These are phyloP conservation scores for Sarcomyxa edulis DNA, from an alignment of 768 basidiomycete species.

Conservation along the genomic window DNA sequence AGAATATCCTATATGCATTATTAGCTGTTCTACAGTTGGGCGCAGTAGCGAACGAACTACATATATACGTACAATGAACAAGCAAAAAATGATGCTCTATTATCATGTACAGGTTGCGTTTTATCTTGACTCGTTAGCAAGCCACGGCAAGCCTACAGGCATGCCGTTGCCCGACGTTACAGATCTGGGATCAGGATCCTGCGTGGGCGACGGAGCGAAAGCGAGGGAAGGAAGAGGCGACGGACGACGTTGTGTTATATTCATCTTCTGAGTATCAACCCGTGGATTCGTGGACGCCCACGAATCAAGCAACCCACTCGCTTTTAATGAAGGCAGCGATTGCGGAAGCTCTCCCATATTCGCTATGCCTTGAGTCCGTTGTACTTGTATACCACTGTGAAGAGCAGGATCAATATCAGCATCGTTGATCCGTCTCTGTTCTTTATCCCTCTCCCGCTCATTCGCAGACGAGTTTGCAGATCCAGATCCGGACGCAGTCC, in stretches of 20 bases:
- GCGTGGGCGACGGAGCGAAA: too few species aligned
- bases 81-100: too few species aligned
- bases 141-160: slow-evolving; percentile 68
- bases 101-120: too few species aligned
- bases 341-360: slow-evolving; percentile 26
- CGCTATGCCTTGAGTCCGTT: neutral
- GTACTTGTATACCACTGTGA: neutral
- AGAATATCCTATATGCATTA: too few species aligned
- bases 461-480: too few species aligned
- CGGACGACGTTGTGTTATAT: too few species aligned
- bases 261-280: slow-evolving; percentile 1
- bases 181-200: too few species aligned
- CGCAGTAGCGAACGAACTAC: too few species aligned
- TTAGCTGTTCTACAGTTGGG: too few species aligned
- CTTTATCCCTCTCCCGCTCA: slow-evolving; percentile 10
- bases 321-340: slow-evolving; percentile 69
- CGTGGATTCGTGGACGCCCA: slow-evolving; percentile 21
- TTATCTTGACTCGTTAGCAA: slow-evolving; percentile 57
- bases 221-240: too few species aligned
- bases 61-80: too few species aligned
- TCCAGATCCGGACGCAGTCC: too few species aligned
- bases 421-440: slow-evolving; percentile 3
- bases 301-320: slow-evolving; percentile 64
- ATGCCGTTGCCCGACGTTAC: slow-evolving; percentile 30
- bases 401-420: slow-evolving; percentile 9